Conservation (phyloP, 768 basidiomycete genomes). For the Tephrocybe sp. region DNA sequence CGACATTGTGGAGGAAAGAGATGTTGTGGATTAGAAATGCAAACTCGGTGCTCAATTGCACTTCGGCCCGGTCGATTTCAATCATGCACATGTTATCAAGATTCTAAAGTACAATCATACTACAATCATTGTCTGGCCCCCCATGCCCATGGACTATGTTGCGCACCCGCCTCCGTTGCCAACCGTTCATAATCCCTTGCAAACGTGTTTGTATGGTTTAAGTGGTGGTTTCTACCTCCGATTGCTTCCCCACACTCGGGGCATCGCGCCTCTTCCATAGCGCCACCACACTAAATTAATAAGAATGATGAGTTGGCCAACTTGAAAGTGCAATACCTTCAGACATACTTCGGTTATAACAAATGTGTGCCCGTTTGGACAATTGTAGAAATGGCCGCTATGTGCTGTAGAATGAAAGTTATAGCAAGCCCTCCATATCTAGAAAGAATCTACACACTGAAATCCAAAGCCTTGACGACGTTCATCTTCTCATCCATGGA, state of each 20-base stretch:
- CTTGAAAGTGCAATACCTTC: background rate
- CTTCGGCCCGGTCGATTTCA: background rate
- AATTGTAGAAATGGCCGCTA: constrained; percentile 47
- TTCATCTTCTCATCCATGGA: constrained; percentile 50
- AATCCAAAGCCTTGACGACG: constrained; percentile 48
- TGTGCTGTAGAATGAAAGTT: constrained; percentile 21
- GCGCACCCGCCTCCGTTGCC: constrained; percentile 19
- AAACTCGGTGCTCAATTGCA: background rate
- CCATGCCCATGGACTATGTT: constrained; percentile 8
- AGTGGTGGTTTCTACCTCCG: constrained; percentile 43
- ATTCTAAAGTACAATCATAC: background rate
- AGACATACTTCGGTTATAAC: constrained; percentile 51
- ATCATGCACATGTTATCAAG: background rate
- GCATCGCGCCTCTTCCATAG: constrained; percentile 42
- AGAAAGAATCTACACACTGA: constrained; percentile 31
- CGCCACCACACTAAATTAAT: constrained; percentile 55
- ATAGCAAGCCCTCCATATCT: background rate
- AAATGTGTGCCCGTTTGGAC: constrained; percentile 60
- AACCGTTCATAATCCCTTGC: constrained; percentile 47
- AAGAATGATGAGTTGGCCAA: background rate
- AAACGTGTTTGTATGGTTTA: constrained; percentile 41
- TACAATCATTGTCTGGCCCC: background rate
- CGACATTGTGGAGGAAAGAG: constrained; percentile 46
- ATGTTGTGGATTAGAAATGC: background rate
- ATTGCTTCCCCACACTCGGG: constrained; percentile 57